Evolutionary conservation across 2,329 filamentous ascomycete genomes (phyloP), one percentile per base, ranked within the genome.

Genomic region (Gliomastix tumulicola): DNA sequence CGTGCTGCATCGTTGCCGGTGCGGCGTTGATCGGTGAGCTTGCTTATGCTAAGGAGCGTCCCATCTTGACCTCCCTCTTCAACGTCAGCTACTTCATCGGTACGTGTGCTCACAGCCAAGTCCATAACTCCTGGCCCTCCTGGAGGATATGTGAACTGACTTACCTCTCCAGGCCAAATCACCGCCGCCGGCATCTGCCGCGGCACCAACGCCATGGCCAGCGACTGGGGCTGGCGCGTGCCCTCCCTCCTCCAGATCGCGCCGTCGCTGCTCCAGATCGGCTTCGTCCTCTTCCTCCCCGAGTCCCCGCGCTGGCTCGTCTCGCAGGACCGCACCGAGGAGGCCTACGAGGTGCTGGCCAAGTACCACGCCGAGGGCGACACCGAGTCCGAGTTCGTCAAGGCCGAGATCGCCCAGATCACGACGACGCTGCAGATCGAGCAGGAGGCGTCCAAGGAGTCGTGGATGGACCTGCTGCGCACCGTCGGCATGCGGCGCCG

Each of bases 21-120:
- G 76, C 75, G 2, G 65, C 72, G 7, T 55, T 79, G 33, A 73
- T 80, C 21, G 75, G 73, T 47, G 76, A 80, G 51, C 57, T 80
- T 10, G 69, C 66, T 4, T 71, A 79, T 49, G 74, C 75, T 7
- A 78, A 76, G 54, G 75, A 79, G 50, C 71, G 76, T 37, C 63
- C 74, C 0, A 62, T 76, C 28, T 43, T 79, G 38, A 79, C 74
- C 2, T 76, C 73, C 10, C 35, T 38, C 16, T 79, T 79, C 62
- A 79, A 79, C 47, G 68, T 60, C 53, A 70, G 69, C 10, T 78
- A 74, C 47, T 67, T 76, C 43, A 54, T 77, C 30, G 73, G 73
- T n/a, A n/a, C n/a, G n/a, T n/a, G n/a, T n/a, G n/a, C n/a, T n/a
- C n/a, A n/a, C n/a, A n/a, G n/a, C n/a, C n/a, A n/a, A n/a, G n/a